phyloP scores from a whole-genome alignment of 139 green algal genomes.

The Tetraselmis striata region DNA sequence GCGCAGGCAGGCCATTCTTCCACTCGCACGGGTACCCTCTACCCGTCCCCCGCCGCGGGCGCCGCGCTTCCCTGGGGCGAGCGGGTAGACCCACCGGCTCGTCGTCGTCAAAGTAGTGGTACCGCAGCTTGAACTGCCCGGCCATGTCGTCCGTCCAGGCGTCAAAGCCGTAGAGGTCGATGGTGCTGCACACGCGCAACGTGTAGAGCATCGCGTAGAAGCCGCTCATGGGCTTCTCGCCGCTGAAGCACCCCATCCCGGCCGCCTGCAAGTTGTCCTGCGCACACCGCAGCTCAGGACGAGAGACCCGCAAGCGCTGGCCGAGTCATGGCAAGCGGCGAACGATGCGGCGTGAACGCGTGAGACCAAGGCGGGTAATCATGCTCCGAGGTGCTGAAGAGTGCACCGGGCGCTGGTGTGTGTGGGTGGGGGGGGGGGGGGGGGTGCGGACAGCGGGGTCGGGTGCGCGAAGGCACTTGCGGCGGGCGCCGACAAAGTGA shows the following conservation, averaged over 20 bases:
- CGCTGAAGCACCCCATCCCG: conserved; percentile 17
- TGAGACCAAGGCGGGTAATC: too few relatives aligned
- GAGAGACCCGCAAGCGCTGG: background rate
- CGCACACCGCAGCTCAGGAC: conserved; percentile 3
- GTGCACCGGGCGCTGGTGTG: too few relatives aligned
- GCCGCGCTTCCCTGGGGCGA: too few relatives aligned
- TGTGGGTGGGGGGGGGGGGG: too few relatives aligned
- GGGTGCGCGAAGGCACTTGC: too few relatives aligned
- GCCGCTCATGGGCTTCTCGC: conserved; percentile 22
- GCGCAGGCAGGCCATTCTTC: too few relatives aligned
- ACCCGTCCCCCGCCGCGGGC: too few relatives aligned
- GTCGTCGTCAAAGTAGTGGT: conserved; percentile 30
- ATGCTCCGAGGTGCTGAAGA: too few relatives aligned
- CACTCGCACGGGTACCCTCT: too few relatives aligned
- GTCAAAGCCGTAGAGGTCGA: conserved; percentile 27
- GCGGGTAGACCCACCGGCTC: conserved; percentile 14
- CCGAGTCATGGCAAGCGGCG: background rate
- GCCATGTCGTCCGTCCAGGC: conserved; percentile 12
- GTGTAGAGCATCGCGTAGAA: conserved; percentile 14
- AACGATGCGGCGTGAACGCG: too few relatives aligned
- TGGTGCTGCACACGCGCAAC: background rate
- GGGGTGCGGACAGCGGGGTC: too few relatives aligned
- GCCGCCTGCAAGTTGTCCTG: conserved; percentile 3
- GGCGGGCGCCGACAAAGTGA: too few relatives aligned
- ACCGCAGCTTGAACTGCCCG: background rate